Base-by-base conservation (phyloP, 2,329 filamentous ascomycete species). In the Calonectria henricotiae region DNA sequence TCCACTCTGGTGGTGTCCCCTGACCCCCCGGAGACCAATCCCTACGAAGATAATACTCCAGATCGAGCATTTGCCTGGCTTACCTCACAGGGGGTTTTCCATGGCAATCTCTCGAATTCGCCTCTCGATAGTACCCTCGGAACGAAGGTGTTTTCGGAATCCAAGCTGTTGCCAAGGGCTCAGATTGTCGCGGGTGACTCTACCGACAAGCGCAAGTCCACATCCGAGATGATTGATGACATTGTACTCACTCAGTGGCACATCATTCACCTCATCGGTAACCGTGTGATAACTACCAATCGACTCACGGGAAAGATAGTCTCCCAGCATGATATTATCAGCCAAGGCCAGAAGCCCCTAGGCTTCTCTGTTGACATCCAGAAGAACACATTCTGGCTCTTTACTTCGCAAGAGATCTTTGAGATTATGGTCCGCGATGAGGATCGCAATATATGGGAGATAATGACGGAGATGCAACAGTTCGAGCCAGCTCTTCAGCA, bases 381-480 rank as follows among this genome's bases (percentile, higher is more conserved):
- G 81, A 98, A 98, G 85, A 97, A 96, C 78, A 99, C 96, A 0
- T 98, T 96, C 80, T 99, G 97, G 96, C 88, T 99, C 2, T 97
- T 98, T 79, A 98, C 96, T 0, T 89, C 90, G 0, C 89, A 94
- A 67, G 95, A 97, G 78, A 98, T 99, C 62, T 98, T 95, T 76
- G 96, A 99, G 83, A 92, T 99, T 69, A 93, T 96, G 13, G 92
- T 96, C 13, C 92, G 91, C 51, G 94, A 98, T 67, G 96, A 99
- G 81, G 94, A 95, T 75, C 87, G 96, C 75, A 94, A 98, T 80
- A 90, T 98, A 17, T 99, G 96, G 96, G 94, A 94, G 79, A 94
- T 98, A 63, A 93, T 98, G 90, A 88, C 98, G 69, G 90, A 93
- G 77, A 89, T 92, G 74, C 93, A 97, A 77, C 91, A 96, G 75